These are phyloP conservation scores for Mycosarcoma mackinlayi DNA, from an alignment of 1,284 basidiomycete species.

Conservation along the genomic window DNA sequence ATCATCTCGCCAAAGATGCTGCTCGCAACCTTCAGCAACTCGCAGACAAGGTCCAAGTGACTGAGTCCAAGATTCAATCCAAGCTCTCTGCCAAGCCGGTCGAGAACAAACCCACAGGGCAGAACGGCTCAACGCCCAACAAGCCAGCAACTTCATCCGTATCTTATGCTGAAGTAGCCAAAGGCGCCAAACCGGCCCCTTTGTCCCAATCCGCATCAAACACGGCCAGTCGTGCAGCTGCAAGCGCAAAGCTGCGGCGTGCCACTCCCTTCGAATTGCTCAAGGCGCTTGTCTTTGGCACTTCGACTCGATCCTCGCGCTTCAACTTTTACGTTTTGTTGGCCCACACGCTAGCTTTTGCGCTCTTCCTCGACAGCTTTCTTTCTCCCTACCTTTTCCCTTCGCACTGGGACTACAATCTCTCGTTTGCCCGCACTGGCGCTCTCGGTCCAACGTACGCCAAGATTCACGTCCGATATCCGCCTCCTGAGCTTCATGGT, in stretches of 20 bases:
- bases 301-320: conserved; percentile 51
- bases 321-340: conserved; percentile 52
- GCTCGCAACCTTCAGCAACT: conserved; percentile 47
- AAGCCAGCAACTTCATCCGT: conserved; percentile 15
- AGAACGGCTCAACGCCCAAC: conserved; percentile 11
- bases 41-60: conserved; percentile 44
- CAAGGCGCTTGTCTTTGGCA: conserved; percentile 49
- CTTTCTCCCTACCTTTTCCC: conserved; percentile 65
- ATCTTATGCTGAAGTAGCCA: conserved; percentile 39
- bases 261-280: conserved; percentile 27
- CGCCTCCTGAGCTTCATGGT: conserved; percentile 49
- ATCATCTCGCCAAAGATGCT: conserved; percentile 21
- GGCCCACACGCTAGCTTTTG: conserved; percentile 56
- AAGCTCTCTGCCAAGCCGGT: conserved; percentile 33
- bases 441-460: conserved; percentile 57
- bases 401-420: conserved; percentile 63
- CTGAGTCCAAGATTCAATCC: conserved; percentile 30
- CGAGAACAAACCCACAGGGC: conserved; percentile 27
- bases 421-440: conserved; percentile 63
- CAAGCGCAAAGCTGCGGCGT: conserved; percentile 13
- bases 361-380: conserved; percentile 63
- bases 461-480: conserved; percentile 64
- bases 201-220: neutral
- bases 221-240: neutral
- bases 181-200: conserved; percentile 21